Evolutionary conservation across 257 asterid genomes (phyloP), one percentile per base, ranked within the genome.

Genomic region (Ballota nigra): DNA sequence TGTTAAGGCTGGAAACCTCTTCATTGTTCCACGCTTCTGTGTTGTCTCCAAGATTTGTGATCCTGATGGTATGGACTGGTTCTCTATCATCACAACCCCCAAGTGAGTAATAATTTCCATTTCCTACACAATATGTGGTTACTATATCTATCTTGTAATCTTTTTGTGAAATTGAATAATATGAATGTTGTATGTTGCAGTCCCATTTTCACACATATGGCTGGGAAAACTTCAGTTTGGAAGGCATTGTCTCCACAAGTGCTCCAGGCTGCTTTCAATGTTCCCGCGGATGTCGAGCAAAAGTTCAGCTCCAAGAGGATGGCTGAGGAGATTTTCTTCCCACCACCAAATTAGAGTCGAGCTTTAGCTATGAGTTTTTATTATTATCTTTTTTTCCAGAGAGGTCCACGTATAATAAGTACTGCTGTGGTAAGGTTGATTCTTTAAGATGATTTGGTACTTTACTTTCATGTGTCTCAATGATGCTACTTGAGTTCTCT

Each of bases 61-160:
- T 76, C 81, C 90, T 43, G 91, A 84, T 60, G 98, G 97, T 63
- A 34, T 92, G 92, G 96, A 87, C 55, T 90, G 97, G 97, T 90
- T 90, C 91, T 92, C 97, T 10, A 92, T 90, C 72, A 87, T 92
- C 83, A 84, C 93, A 9, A 92, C 98, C 18, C 98, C 98, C 16
- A 85, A 91, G 97, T 90, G 64, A 73, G 95, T 72, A 52, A 19
- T 5, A 31, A 4, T 6, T n/a, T 29, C n/a, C 20, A 9, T 61
- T 18, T 28, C 4, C n/a, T 23, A 12, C 1, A 26, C 29, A 6
- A 12, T 13, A 4, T 56, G 18, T 10, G 22, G 1, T 43, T 2
- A n/a, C n/a, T n/a, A 20, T 31, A 20, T 67, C 20, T 59, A 1
- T 56, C 11, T 9, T 20, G 0, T 43, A 2, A 15, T 29, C 13